A percentile compares a stretch with the other conserved stretches of the same genome.
These are phyloP conservation scores for Xylariaceae sp. DNA, from an alignment of 2,329 filamentous ascomycete genomes.

Conservation along the genomic window DNA sequence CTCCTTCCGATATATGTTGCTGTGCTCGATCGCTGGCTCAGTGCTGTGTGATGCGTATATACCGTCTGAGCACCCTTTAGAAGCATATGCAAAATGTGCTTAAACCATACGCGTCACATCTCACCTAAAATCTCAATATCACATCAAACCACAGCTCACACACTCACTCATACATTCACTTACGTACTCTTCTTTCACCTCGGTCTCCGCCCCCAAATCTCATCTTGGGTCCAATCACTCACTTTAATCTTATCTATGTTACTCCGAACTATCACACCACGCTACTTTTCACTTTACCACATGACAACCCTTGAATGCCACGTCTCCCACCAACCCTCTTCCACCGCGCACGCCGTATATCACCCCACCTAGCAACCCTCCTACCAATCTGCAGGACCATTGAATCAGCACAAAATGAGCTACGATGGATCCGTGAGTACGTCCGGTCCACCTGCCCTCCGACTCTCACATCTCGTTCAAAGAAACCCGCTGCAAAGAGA, in stretches of 20 bases:
- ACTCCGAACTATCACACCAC: neutral
- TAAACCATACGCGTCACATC: neutral
- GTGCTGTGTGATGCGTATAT: neutral
- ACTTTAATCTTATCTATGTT: neutral
- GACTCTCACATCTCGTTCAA: too few species aligned
- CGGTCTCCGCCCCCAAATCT: neutral
- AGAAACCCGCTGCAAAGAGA: neutral
- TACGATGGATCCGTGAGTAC: slow-evolving; percentile 69
- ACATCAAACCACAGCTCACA: too few species aligned
- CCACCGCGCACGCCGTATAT: slow-evolving; percentile 49
- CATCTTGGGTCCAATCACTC: neutral
- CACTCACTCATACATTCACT: neutral
- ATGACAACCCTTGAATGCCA: slow-evolving; percentile 45
- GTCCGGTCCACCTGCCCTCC: slow-evolving; percentile 26
- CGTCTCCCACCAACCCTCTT: slow-evolving; percentile 58
- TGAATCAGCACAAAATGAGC: slow-evolving; percentile 60
- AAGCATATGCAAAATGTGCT: neutral
- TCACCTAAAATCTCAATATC: too few species aligned
- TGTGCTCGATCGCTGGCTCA: neutral
- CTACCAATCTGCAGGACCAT: slow-evolving; percentile 52
- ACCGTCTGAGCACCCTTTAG: neutral
- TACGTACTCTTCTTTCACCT: neutral
- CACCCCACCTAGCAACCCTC: slow-evolving; percentile 55
- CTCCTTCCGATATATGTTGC: neutral
- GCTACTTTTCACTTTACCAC: neutral